Evolutionary conservation across 1,284 basidiomycete genomes (phyloP).

Genomic region (Pseudozyma sp.): DNA sequence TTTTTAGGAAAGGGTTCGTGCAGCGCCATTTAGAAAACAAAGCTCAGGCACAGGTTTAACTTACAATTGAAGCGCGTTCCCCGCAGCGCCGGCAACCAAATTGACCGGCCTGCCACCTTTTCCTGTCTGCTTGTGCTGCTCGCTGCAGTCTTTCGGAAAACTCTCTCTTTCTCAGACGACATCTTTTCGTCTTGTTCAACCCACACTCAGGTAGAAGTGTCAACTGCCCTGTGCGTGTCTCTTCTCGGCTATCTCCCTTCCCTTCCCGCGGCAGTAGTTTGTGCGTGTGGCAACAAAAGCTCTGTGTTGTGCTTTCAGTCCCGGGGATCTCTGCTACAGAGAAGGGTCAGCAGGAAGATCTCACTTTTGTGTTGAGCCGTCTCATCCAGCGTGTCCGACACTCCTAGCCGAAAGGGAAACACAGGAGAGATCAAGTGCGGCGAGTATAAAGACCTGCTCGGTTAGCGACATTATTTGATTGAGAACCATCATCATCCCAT

Average conservation of each 20-base stretch:
- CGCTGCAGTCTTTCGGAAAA: slow-evolving; percentile 19
- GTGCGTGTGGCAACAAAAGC: background rate
- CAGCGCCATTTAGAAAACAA: background rate
- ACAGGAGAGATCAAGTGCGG: background rate
- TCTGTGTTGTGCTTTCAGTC: slow-evolving; percentile 15
- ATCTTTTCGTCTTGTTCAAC: background rate
- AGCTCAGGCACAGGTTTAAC: background rate
- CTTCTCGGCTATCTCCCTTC: slow-evolving; percentile 37
- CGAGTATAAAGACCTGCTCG: slow-evolving; percentile 17
- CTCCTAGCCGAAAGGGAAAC: no score
- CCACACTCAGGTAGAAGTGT: background rate
- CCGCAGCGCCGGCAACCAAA: slow-evolving; percentile 25
- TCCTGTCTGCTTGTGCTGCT: no score
- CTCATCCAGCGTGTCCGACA: background rate
- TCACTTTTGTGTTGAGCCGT: background rate
- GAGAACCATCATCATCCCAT: background rate
- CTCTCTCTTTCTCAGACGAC: slow-evolving; percentile 8
- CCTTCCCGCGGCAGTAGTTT: background rate
- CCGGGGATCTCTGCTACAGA: slow-evolving; percentile 22
- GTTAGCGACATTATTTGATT: background rate
- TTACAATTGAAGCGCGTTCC: background rate
- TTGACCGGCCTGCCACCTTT: slow-evolving; percentile 22
- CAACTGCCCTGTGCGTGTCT: slow-evolving; percentile 25
- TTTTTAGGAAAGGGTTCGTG: background rate
- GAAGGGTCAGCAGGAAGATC: slow-evolving; percentile 16